Evolutionary conservation across 2,329 filamentous ascomycete genomes (phyloP).

Genomic region (Decorospora gaudefroyi): DNA sequence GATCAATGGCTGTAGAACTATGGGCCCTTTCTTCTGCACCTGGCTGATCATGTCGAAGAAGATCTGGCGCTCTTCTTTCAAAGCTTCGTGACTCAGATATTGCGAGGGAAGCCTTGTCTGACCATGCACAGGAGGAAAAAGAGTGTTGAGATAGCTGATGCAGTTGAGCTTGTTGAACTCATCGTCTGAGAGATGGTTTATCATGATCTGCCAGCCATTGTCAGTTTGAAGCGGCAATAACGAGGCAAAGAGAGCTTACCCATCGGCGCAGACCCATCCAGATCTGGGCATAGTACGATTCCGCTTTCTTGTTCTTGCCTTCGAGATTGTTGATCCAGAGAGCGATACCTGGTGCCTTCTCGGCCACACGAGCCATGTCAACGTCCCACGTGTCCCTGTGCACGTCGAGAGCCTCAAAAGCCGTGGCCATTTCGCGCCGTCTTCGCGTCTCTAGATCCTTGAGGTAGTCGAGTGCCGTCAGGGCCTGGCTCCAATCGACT

Average conservation of each 20-base stretch:
- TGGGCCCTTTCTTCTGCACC: constrained; percentile 61
- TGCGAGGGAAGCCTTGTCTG: constrained; percentile 51
- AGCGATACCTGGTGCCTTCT: constrained; percentile 59
- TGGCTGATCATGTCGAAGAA: constrained; percentile 66
- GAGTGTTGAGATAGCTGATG: constrained; percentile 69
- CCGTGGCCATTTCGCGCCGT: constrained; percentile 61
- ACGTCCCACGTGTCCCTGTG: constrained; percentile 53
- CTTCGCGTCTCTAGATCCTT: constrained; percentile 65
- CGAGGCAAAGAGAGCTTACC: constrained; percentile 52
- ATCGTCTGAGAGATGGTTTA: constrained; percentile 66
- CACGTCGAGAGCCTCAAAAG: constrained; percentile 60
- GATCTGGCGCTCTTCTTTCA: constrained; percentile 62
- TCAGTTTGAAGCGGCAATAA: constrained; percentile 9
- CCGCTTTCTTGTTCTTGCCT: constrained; percentile 47
- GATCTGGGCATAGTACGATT: constrained; percentile 60
- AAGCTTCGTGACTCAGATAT: constrained; percentile 56
- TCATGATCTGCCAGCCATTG: constrained; percentile 55
- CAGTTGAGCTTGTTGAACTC: constrained; percentile 69
- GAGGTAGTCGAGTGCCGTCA: constrained; percentile 69
- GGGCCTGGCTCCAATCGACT: constrained; percentile 68
- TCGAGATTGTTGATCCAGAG: constrained; percentile 60
- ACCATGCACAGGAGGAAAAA: constrained; percentile 62
- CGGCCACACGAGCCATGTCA: constrained; percentile 55
- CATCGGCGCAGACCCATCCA: constrained; percentile 66
- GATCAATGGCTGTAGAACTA: constrained; percentile 59